Base-by-base conservation (phyloP, 179 eudicot genomes). In the Beta lomatogona region DNA sequence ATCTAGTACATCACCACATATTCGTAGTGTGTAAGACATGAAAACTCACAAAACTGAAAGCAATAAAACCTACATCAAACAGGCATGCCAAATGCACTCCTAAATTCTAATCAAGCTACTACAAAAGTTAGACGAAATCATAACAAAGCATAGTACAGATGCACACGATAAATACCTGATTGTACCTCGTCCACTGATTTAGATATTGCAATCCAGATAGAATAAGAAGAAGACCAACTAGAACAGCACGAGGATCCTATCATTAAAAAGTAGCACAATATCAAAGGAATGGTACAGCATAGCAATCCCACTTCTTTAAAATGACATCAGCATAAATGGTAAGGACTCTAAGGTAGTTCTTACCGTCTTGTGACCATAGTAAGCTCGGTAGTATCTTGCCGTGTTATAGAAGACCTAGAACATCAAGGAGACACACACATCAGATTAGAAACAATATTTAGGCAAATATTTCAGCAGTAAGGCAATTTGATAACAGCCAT, bases 221-320 rank as follows among this genome's bases (percentile, higher is more conserved):
- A 81, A 94, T 85, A 79, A 94, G 77, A 83, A 96, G 91, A 87
- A 96, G 97, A 79, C 99, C 97, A 82, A 96, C 89, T 31, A 96
- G 91, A 80, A 96, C 99, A 84, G 98, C 97, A 77, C 98, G 99
- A 71, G 99, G 77, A 91, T 96, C 99, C 99, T 96, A 81, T 87
- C 81, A 86, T 81, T 55, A 52, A 80, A 82, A 77, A 81, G 81
- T 12, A 79, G 50, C 70, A 46, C 68, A 79, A 66, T 31, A 74
- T 76, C 67, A 86, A 31, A 65, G 52, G 63, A 41, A 58, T 28
- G 10, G 36, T 64, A 53, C n/a, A 1, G 50, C 9, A 71, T 15
- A 52, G 19, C 50, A 55, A 78, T 78, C 60, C 48, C 59, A 57
- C 52, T 3, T 28, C 48, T 25, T 36, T 76, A 50, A 46, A 12